Conservation (phyloP, 805 yeast species). For the Myxozyma nipponensis region DNA sequence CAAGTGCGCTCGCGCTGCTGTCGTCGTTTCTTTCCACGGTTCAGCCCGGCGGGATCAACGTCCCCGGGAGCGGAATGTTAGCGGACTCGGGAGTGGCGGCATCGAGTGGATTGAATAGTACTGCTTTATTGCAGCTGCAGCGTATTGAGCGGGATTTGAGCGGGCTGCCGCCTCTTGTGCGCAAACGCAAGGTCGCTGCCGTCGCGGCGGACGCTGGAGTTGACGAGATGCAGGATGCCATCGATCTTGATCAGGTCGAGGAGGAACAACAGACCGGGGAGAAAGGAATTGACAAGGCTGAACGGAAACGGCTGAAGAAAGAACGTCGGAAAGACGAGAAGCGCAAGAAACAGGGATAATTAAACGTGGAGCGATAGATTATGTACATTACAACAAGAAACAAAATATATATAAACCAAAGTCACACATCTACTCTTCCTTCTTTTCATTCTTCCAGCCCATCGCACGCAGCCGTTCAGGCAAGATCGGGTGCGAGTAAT, state of each 20-base stretch:
- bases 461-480: constrained; percentile 84
- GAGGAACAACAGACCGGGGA: not conserved
- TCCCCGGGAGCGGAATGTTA: not conserved
- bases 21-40: constrained; percentile 35
- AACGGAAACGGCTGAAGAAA: constrained; percentile 25
- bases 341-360: constrained; percentile 6
- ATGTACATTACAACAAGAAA: not conserved
- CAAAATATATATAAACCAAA: no score
- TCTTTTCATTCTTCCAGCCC: constrained; percentile 36
- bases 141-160: constrained; percentile 74
- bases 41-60: constrained; percentile 33
- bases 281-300: constrained; percentile 16
- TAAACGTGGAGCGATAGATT: not conserved
- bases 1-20: constrained; percentile 30
- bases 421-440: constrained; percentile 13
- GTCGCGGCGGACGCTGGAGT: not conserved
- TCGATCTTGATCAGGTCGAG: constrained; percentile 1
- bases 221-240: not conserved
- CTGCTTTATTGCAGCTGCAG: constrained; percentile 57
- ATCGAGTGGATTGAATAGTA: constrained; percentile 34
- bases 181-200: constrained; percentile 21
- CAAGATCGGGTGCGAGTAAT: constrained; percentile 86
- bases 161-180: constrained; percentile 63
- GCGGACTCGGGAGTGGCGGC: not conserved
- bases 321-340: constrained; percentile 22